Base-by-base conservation (phyloP, 768 basidiomycete genomes). In the Trametes cinnabarina region DNA sequence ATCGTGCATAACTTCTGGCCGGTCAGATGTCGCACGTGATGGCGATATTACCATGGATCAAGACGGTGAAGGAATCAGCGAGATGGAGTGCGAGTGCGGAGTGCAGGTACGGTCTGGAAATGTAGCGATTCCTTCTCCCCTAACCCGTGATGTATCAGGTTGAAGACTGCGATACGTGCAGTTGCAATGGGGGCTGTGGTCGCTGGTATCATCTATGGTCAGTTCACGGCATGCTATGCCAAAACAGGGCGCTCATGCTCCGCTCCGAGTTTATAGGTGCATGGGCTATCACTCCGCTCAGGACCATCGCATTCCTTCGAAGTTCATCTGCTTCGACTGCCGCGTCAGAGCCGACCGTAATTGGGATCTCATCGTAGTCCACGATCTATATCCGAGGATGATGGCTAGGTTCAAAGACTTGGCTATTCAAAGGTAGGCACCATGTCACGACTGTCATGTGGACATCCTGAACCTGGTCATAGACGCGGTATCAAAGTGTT, bases 141-240 rank as follows among this genome's bases (percentile, higher is more conserved):
- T 17, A 10, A 23, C 25, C 1, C n/a, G 6, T 28, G 42, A 25
- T 50, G 23, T 42, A 32, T n/a, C 66, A 90, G 87, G 65, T 76
- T 15, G 83, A 85, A 26, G 86, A 87, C 60, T 64, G 58, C 28
- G 76, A 79, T 22, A 66, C 63, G 26, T 79, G 82, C 55, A 77
- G 82, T 54, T 93, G 90, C 65, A 88, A 92, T 58, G 85, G 83
- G 9, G 82, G 77, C n/a, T 92, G 91, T 70, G 75, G 75, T 17
- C 79, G 75, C 56, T 91, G 89, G 89, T 87, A 81, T 67, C 91
- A 93, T 68, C 64, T 84, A 41, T 93, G 90, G 90, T 90, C 53
- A 52, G 81, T 67, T 56, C 37, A n/a, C 15, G 37, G 17, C n/a
- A n/a, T n/a, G n/a, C n/a, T n/a, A n/a, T n/a, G n/a, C n/a, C n/a